phyloP scores from a whole-genome alignment of 495 filamentous ascomycete species.

The Parmelia sp. region DNA sequence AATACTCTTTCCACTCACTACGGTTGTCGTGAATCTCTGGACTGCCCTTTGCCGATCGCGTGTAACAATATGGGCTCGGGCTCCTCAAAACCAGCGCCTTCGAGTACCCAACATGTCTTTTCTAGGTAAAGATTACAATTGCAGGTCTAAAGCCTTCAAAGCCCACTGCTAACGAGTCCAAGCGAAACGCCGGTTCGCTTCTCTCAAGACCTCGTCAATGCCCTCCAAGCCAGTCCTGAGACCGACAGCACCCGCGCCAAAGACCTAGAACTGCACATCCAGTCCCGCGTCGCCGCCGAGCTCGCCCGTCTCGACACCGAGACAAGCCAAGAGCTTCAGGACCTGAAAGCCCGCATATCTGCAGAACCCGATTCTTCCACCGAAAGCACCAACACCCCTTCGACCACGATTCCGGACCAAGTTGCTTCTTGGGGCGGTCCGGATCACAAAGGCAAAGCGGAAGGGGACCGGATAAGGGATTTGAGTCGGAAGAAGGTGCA shows the following conservation, averaged over 20 bases:
- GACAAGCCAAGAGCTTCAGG: slow-evolving; percentile 51
- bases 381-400: slow-evolving; percentile 23
- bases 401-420: slow-evolving; percentile 23
- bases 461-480: slow-evolving; percentile 36
- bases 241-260: slow-evolving; percentile 77
- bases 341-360: slow-evolving; percentile 54
- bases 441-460: slow-evolving; percentile 31
- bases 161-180: slow-evolving; percentile 7
- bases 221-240: slow-evolving; percentile 77
- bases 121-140: slow-evolving; percentile 35
- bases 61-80: slow-evolving; percentile 44
- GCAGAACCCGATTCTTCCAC: slow-evolving; percentile 31
- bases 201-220: slow-evolving; percentile 74
- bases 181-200: slow-evolving; percentile 82
- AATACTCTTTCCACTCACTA: too few species aligned
- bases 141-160: background rate
- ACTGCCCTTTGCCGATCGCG: too few species aligned
- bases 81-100: slow-evolving; percentile 47
- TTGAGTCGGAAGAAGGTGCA: slow-evolving; percentile 48
- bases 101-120: slow-evolving; percentile 49
- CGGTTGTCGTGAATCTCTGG: background rate
- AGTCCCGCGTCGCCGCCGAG: slow-evolving; percentile 78
- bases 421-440: slow-evolving; percentile 13
- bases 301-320: slow-evolving; percentile 63
- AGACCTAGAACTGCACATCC: slow-evolving; percentile 78